Base-by-base conservation (phyloP, 2,329 filamentous ascomycete genomes). In the Blastomyces parvus region DNA sequence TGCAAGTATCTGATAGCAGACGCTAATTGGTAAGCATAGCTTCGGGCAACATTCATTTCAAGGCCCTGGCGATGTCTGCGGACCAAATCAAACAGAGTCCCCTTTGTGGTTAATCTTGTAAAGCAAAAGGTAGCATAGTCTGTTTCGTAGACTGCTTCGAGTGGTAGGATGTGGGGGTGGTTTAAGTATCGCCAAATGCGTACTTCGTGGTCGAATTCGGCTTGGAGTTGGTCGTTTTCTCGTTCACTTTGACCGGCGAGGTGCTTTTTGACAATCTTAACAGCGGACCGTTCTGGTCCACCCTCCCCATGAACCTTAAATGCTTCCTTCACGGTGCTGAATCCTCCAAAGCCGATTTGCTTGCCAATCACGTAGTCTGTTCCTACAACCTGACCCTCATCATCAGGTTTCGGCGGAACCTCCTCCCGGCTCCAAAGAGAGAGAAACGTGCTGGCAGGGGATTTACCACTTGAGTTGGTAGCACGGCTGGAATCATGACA, bases 101-200 rank as follows among this genome's bases (percentile, higher is more conserved):
- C 86, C 50, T 85, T 85, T 38, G 82, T 81, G 66, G 84, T 85
- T 62, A 88, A 74, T 63, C 83, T 83, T 63, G 86, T 88, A 71
- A 88, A 86, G 70, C 85, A 88, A 66, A 86, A 88, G 0, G 85
- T 88, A n/a, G 86, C 86, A 69, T 83, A 86, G 56, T 86, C 83
- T 17, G 84, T 86, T 66, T 86, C 85, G 71, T 86, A 87, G 25
- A 88, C 86, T 5, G 83, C 81, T 64, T 87, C 80, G 8, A 88
- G 78, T 0, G 83, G 81, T 38, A 88, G 74, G 58, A 88, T 82
- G 69, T 88, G 82, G 0, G 80, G 80, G 69, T 88, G 85, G 62
- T 81, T 81, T 53, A 88, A 75, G 68, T 85, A 86, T 56, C 86
- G 81, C 86, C 86, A 88, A 50, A 88, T 81, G 53, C 83, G 81